phyloP scores from a whole-genome alignment of 345 rosid genomes.

The Turritis glabra region DNA sequence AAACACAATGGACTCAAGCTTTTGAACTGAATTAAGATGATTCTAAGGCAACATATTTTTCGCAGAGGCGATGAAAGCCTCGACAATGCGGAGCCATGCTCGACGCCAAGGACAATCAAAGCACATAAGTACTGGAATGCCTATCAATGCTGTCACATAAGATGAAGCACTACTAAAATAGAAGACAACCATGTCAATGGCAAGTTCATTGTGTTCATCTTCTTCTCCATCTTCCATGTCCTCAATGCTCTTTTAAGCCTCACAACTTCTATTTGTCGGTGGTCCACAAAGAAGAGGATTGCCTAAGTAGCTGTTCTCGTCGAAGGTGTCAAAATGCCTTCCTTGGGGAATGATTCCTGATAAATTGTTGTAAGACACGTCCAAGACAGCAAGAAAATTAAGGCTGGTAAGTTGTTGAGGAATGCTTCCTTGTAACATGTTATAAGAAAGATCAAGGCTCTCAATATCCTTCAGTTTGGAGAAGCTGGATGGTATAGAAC shows the following conservation, averaged over 20 bases:
- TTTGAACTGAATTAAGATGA: too few relatives aligned
- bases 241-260: not conserved
- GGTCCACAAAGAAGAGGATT: too few relatives aligned
- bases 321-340: too few relatives aligned
- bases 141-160: not conserved
- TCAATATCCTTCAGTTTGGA: constrained; percentile 31
- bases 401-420: too few relatives aligned
- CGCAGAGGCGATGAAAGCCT: not conserved
- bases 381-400: too few relatives aligned
- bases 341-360: too few relatives aligned
- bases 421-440: too few relatives aligned
- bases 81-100: not conserved
- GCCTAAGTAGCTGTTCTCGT: too few relatives aligned
- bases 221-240: not conserved
- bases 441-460: too few relatives aligned
- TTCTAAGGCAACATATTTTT: not conserved
- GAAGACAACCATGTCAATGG: not conserved
- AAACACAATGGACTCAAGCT: too few relatives aligned
- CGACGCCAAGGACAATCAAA: not conserved
- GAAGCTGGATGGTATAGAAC: constrained; percentile 3
- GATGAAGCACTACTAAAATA: not conserved
- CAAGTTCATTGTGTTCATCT: not conserved
- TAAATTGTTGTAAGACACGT: too few relatives aligned
- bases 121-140: not conserved
- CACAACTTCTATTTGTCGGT: not conserved